Conservation (phyloP, 2,329 filamentous ascomycete species). For the Ceratocystis albifundus region DNA sequence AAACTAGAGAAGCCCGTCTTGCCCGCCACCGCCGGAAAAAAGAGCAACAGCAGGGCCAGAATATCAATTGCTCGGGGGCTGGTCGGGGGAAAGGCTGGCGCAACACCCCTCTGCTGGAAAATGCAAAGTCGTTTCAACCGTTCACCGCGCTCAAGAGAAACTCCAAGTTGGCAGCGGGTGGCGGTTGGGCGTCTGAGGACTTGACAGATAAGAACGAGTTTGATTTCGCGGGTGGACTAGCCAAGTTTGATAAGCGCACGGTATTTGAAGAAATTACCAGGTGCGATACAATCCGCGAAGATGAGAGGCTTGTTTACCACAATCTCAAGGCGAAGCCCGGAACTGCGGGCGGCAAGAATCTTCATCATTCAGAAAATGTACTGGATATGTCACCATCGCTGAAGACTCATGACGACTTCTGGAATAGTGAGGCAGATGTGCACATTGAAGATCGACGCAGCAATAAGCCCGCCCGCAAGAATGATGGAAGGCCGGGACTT, state of each 20-base stretch:
- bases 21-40: slow-evolving; percentile 16
- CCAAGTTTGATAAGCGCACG: slow-evolving; percentile 86
- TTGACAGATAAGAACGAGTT: slow-evolving; percentile 94
- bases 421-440: slow-evolving; percentile 62
- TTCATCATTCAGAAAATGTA: slow-evolving; percentile 86
- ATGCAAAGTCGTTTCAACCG: slow-evolving; percentile 47
- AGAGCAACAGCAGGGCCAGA: slow-evolving; percentile 7
- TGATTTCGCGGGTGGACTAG: slow-evolving; percentile 79
- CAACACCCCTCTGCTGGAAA: slow-evolving; percentile 49
- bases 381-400: slow-evolving; percentile 45
- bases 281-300: slow-evolving; percentile 79
- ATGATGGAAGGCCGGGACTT: slow-evolving; percentile 16
- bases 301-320: slow-evolving; percentile 79
- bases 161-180: slow-evolving; percentile 26
- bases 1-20: slow-evolving; percentile 15
- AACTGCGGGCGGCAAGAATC: slow-evolving; percentile 72
- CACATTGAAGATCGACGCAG: slow-evolving; percentile 22
- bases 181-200: slow-evolving; percentile 91
- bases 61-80: background rate
- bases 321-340: slow-evolving; percentile 61
- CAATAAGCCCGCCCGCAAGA: slow-evolving; percentile 15
- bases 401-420: slow-evolving; percentile 44
- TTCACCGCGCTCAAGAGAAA: slow-evolving; percentile 48
- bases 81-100: slow-evolving; percentile 44
- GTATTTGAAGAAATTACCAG: slow-evolving; percentile 87